These are phyloP conservation scores for Aspergillus sp. DNA, from an alignment of 2,329 filamentous ascomycete species.

Conservation along the genomic window DNA sequence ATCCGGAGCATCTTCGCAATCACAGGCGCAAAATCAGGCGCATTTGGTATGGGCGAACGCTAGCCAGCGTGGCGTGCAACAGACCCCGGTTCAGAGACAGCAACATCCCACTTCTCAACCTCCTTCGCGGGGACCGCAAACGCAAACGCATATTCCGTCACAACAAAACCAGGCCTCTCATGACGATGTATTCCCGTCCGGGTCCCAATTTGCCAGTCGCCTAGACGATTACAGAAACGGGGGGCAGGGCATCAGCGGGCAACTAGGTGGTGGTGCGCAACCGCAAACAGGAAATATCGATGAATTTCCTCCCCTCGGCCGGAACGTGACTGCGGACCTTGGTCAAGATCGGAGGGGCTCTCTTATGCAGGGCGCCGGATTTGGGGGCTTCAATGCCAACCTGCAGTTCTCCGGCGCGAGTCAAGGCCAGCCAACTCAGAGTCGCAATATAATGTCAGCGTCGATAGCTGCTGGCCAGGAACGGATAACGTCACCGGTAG, in stretches of 20 bases:
- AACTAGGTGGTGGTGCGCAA: slow-evolving; percentile 54
- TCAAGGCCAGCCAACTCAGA: slow-evolving; percentile 44
- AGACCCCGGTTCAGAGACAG: slow-evolving; percentile 59
- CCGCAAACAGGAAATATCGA: slow-evolving; percentile 62
- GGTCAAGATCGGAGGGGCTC: slow-evolving; percentile 55
- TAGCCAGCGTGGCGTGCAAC: slow-evolving; percentile 57
- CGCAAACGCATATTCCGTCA: slow-evolving; percentile 44
- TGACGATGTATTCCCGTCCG: slow-evolving; percentile 52
- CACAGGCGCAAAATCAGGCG: slow-evolving; percentile 55
- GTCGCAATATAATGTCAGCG: slow-evolving; percentile 35
- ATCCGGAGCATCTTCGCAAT: slow-evolving; percentile 60
- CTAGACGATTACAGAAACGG: slow-evolving; percentile 63
- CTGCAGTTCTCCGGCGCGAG: slow-evolving; percentile 49
- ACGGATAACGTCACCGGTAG: slow-evolving; percentile 43
- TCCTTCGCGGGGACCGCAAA: slow-evolving; percentile 46
- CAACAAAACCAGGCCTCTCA: slow-evolving; percentile 53
- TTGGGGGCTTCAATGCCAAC: slow-evolving; percentile 45
- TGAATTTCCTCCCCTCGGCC: slow-evolving; percentile 64
- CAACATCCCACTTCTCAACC: slow-evolving; percentile 51
- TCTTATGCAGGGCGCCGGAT: slow-evolving; percentile 55
- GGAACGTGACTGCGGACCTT: slow-evolving; percentile 56
- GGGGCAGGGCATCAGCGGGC: slow-evolving; percentile 58
- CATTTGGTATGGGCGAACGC: slow-evolving; percentile 63
- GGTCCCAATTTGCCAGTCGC: slow-evolving; percentile 55
- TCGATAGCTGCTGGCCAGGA: slow-evolving; percentile 48